These are phyloP conservation scores for Psilocybe tampanensis DNA, from an alignment of 768 basidiomycete genomes.

Conservation along the genomic window DNA sequence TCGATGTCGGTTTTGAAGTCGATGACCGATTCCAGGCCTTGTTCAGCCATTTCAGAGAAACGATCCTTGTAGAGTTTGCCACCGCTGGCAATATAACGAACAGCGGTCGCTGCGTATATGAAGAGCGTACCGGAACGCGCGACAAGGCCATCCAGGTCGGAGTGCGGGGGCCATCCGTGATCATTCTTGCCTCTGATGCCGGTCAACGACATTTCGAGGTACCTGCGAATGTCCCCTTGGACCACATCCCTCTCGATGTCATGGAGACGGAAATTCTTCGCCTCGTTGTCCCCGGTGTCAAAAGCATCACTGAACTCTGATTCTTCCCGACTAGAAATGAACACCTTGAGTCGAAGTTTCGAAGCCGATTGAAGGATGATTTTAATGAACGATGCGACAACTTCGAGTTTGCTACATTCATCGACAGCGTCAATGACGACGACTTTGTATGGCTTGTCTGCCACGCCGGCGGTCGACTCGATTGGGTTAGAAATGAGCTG, in stretches of 20 bases:
- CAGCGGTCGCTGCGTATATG: slow-evolving; percentile 16
- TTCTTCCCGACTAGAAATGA: slow-evolving; percentile 9
- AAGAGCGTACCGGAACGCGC: slow-evolving; percentile 11
- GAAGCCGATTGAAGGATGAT: slow-evolving; percentile 3
- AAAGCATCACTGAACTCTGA: background rate
- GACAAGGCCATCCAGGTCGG: background rate
- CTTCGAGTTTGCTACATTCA: slow-evolving; percentile 8
- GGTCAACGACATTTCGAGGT: slow-evolving; percentile 3
- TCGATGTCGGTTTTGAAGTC: background rate
- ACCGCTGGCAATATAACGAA: slow-evolving; percentile 9
- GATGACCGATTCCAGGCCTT: background rate
- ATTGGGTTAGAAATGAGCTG: background rate
- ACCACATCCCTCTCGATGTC: slow-evolving; percentile 15
- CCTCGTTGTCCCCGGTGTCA: background rate
- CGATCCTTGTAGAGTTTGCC: background rate
- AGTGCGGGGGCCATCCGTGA: slow-evolving; percentile 1
- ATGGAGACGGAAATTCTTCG: slow-evolving; percentile 8
- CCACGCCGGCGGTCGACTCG: background rate
- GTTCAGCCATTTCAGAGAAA: background rate
- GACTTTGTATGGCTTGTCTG: slow-evolving; percentile 4
- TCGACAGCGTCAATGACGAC: slow-evolving; percentile 16
- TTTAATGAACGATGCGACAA: slow-evolving; percentile 8
- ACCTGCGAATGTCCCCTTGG: slow-evolving; percentile 8
- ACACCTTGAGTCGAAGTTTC: slow-evolving; percentile 8
- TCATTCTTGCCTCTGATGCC: background rate